Conservation (phyloP, 305 asterid genomes). For the Plantago rigida region DNA sequence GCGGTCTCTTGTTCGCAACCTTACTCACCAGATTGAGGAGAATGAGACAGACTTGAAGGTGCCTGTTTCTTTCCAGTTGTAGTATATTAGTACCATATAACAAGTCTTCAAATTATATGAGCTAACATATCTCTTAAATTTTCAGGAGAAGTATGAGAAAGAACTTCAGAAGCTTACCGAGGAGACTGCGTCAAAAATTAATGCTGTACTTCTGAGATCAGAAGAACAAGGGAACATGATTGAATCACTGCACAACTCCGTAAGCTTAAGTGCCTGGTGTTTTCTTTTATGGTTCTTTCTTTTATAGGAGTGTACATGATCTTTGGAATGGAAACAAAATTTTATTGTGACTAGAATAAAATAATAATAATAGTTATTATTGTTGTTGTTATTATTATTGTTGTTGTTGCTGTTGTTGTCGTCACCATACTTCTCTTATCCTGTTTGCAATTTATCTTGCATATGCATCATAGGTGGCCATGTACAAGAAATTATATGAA, state of each 20-base stretch:
- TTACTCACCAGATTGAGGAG: constrained; percentile 63
- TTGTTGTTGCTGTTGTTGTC: neutral
- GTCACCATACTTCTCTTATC: neutral
- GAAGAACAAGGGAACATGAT: constrained; percentile 86
- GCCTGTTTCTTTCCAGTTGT: constrained; percentile 10
- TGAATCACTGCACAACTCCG: constrained; percentile 85
- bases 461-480: constrained; percentile 51
- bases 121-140: constrained; percentile 21
- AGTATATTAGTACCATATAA: neutral
- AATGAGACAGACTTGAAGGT: constrained; percentile 70
- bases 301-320: no score
- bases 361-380: no score
- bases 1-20: constrained; percentile 60
- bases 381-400: no score
- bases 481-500: constrained; percentile 79
- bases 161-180: constrained; percentile 61
- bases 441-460: constrained; percentile 12
- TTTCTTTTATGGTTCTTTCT: neutral
- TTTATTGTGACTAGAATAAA: no score
- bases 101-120: constrained; percentile 5
- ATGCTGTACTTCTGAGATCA: constrained; percentile 59
- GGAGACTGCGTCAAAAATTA: constrained; percentile 59
- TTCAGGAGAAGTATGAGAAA: constrained; percentile 58
- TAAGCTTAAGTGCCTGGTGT: constrained; percentile 33
- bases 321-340: no score